Conservation (phyloP, 2,329 filamentous ascomycete genomes). For the Sarocladium brachiariae region DNA sequence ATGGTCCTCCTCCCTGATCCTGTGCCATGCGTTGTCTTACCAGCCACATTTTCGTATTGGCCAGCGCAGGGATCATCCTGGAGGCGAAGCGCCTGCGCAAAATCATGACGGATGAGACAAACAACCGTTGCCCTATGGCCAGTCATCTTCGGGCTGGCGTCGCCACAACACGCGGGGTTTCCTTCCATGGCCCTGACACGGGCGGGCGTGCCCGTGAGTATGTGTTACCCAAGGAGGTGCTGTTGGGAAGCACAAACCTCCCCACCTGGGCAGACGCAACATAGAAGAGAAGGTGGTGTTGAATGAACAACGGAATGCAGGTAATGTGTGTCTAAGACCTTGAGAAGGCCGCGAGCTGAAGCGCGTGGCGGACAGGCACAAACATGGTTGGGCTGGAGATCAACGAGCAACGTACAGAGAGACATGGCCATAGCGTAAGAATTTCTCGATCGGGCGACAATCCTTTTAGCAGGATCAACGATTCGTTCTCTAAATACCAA, state of each 20-base stretch:
- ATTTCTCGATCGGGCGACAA: background rate
- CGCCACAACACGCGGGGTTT: slow-evolving; percentile 1
- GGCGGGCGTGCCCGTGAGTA: background rate
- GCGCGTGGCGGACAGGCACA: background rate
- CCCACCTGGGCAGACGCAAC: background rate
- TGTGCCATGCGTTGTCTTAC: slow-evolving; percentile 6
- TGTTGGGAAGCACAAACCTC: background rate
- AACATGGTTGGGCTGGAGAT: background rate
- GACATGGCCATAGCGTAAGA: background rate
- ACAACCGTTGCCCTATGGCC: background rate
- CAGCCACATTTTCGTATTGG: background rate
- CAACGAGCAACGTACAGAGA: background rate
- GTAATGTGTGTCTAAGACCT: slow-evolving; percentile 3
- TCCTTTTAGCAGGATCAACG: background rate
- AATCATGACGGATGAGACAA: background rate
- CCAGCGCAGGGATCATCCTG: slow-evolving; percentile 2
- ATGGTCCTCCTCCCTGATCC: background rate
- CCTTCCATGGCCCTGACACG: background rate
- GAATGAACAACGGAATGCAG: background rate
- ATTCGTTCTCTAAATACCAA: too few relatives aligned
- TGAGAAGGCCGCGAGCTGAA: background rate
- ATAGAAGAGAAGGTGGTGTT: background rate
- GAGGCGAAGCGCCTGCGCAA: background rate
- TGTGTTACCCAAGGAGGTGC: background rate
- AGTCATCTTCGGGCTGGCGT: background rate